Evolutionary conservation across 2,329 filamentous ascomycete species (phyloP).

Genomic region (Clonostachys solani): DNA sequence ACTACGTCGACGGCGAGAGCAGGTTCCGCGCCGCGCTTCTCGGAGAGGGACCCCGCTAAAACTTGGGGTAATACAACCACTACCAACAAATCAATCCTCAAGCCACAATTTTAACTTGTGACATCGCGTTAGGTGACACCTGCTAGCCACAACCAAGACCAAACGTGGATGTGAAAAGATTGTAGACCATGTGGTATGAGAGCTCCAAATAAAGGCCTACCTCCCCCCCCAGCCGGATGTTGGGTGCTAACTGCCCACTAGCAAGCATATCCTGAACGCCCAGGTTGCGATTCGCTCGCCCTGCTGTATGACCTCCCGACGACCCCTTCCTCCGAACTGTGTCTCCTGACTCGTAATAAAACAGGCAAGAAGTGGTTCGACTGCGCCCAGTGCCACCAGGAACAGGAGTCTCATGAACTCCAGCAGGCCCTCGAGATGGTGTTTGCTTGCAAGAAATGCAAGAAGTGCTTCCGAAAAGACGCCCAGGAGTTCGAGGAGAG

Average conservation of each 20-base stretch:
- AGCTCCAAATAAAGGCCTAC: conserved; percentile 2
- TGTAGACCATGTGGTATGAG: conserved; percentile 28
- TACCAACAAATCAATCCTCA: no score
- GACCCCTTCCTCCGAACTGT: neutral
- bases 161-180: neutral
- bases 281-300: conserved; percentile 94
- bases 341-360: neutral
- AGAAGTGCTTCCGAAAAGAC: conserved; percentile 96
- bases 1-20: no score
- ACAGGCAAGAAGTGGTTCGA: conserved; percentile 96
- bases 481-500: conserved; percentile 88
- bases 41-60: no score
- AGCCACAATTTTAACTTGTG: no score
- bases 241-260: conserved; percentile 25
- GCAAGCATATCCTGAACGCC: conserved; percentile 97
- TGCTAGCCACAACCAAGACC: neutral
- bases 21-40: no score
- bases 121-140: no score
- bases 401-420: conserved; percentile 74
- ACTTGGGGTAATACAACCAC: no score
- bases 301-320: conserved; percentile 65
- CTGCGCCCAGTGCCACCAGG: conserved; percentile 89
- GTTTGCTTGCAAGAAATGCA: conserved; percentile 99
- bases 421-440: conserved; percentile 79
- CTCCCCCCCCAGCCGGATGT: neutral